Base-by-base conservation (phyloP, 2,329 filamentous ascomycete genomes). In the Ceratocystis huliohia region DNA sequence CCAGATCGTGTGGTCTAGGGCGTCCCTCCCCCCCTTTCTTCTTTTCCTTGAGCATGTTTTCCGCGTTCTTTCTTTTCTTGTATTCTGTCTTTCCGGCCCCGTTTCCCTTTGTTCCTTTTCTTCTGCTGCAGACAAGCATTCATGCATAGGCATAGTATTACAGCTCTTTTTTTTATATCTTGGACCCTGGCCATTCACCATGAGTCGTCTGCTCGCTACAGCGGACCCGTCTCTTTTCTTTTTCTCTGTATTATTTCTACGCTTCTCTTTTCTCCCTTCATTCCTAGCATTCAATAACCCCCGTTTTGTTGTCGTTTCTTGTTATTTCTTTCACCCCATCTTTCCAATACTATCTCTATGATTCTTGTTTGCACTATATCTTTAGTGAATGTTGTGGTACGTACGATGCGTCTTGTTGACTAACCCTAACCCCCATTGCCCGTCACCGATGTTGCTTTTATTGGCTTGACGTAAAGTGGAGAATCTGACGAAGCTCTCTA, bases 1-100 rank as follows among this genome's bases (percentile, higher is more conserved):
- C 81, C 88, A 0, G 91, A 95, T 78, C 85, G 83, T 37, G 86
- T 88, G 64, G 89, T 92, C 69, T 93, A 80, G 70, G 20, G 59
- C 17, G 17, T 8, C 17, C 48, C 6, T 2, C 3, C 8, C 17
- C 4, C 20, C 4, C 8, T 20, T 2, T 20, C 22, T 48, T 20
- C 10, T 48, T n/a, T 48, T 48, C 5, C 22, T 53, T 25, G 13
- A 41, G 37, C 37, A 41, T 41, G 37, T 41, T 41, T 41, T 41
- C 10, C 33, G 6, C 46, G n/a, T 17, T 13, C 17, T 63, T 45
- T 45, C n/a, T 22, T 61, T 45, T 44, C n/a, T 57, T 57, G 8
- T 57, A 6, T 30, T 10, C 5, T 41, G 17, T 20, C 17, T 25
- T 13, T 20, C 7, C 8, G 2, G 46, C 53, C 5, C 20, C 15